Conservation (phyloP, 305 asterid species). For the Solanum hybrid region DNA sequence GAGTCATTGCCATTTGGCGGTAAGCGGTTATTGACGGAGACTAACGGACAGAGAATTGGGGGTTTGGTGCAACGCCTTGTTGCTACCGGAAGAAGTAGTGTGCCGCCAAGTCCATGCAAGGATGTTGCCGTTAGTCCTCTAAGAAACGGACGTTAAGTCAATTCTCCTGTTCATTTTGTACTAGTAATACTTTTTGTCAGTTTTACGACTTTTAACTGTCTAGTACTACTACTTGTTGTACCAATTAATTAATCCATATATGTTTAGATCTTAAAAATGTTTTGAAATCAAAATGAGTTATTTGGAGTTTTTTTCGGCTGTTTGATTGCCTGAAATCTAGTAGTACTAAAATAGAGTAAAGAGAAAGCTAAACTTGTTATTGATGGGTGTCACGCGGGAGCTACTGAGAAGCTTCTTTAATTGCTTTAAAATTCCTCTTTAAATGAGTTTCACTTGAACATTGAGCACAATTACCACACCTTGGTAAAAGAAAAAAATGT, state of each 20-base stretch:
- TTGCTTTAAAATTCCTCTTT: background rate
- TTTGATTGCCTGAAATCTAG: background rate
- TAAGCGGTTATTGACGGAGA: constrained; percentile 81
- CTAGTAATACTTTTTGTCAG: background rate
- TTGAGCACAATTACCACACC: background rate
- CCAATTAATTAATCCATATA: background rate
- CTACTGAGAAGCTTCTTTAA: background rate
- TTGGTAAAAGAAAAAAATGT: background rate
- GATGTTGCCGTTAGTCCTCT: constrained; percentile 67
- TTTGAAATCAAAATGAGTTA: background rate
- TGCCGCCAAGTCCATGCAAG: constrained; percentile 91
- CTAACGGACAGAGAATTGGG: constrained; percentile 62
- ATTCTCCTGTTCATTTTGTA: background rate
- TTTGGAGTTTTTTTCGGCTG: background rate
- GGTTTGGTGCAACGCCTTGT: constrained; percentile 76
- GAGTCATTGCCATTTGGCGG: constrained; percentile 86
- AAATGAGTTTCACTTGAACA: background rate
- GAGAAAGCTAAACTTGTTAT: background rate
- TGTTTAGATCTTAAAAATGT: background rate
- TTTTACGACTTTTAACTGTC: background rate
- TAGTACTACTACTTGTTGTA: background rate
- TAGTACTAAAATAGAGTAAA: background rate
- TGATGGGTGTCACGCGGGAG: background rate
- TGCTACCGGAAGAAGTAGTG: constrained; percentile 54
- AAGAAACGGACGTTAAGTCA: constrained; percentile 59